Base-by-base conservation (phyloP, 75 land plant species). In the Picea sitchensis region DNA sequence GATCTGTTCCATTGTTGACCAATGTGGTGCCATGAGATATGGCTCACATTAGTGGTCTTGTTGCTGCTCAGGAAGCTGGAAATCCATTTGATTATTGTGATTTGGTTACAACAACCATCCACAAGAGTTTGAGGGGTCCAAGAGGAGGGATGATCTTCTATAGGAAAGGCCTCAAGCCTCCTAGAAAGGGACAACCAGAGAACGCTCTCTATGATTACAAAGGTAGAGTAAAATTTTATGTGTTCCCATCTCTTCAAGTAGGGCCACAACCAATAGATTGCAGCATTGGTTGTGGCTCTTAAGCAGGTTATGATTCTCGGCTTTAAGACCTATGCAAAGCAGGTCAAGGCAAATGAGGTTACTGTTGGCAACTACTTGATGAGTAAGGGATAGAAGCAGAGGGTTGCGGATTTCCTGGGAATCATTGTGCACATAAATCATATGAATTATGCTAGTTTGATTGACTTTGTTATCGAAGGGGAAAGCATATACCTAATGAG, bases 211-310 rank as follows among this genome's bases (percentile, higher is more conserved):
- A 92, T 84, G 96, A 94, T 76, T 94, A 80, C 71, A 94, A 94
- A 51, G 96, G 91, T 83, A 90, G 88, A 84, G 82, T 94, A 82
- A 94, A 94, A 87, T 94, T 94, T 78, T 80, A 92, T 58, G 92
- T 92, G 36, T 94, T 94, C 86, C 96, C 96, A 4, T 88, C 96
- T n/a, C 88, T 94, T 61, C 95, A 94, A 81, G 96, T 94, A 23
- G 96, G 94, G 36, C 96, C 96, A 94, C 86, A 94, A 94, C 61
- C 96, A 92, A 85, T 95, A 94, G 79, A 94, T 94, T 84, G 96
- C 88, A 76, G 96, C 96, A 21, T 79, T 94, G 77, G 96, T 95
- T 75, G 96, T 92, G 65, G 94, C 96, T 61, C 61, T 93, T 77
- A 91, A 91, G 79, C 93, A 93, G 82, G 90, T 86, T 4, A 82